phyloP scores from a whole-genome alignment of 2,329 filamentous ascomycete species.

The Curvularia eragrostidis region DNA sequence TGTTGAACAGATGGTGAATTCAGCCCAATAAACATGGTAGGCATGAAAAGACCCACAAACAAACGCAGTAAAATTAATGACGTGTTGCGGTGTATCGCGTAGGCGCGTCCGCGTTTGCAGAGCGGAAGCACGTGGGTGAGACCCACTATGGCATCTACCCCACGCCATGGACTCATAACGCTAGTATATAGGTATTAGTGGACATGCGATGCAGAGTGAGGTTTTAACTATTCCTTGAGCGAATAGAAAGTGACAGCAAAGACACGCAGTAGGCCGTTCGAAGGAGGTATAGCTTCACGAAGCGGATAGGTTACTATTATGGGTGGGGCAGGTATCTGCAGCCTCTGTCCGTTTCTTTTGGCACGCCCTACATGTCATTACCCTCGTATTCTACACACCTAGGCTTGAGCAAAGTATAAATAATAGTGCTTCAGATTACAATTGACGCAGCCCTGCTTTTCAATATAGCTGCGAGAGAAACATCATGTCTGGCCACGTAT shows the following conservation, averaged over 20 bases:
- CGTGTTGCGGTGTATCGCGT: not conserved
- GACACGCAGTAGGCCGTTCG: not conserved
- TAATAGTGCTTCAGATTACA: not conserved
- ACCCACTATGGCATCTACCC: not conserved
- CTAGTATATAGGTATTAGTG: not conserved
- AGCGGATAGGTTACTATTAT: constrained; percentile 11
- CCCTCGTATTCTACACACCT: not conserved
- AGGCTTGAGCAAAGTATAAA: not conserved
- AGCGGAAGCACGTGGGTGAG: constrained; percentile 12
- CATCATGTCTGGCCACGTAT: constrained; percentile 25
- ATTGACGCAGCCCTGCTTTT: not conserved
- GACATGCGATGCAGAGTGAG: not conserved
- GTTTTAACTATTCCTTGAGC: too few relatives aligned
- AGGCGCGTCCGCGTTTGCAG: constrained; percentile 1
- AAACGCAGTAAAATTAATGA: not conserved
- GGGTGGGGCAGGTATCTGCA: constrained; percentile 10
- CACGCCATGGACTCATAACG: not conserved
- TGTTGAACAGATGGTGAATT: too few relatives aligned
- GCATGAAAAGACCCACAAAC: not conserved
- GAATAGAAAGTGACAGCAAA: not conserved
- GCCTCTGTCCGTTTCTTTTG: not conserved
- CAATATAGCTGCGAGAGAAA: not conserved
- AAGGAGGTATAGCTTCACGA: not conserved
- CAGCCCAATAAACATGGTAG: not conserved
- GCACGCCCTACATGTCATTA: constrained; percentile 1